Percentiles rank a stretch among this genome's conserved stretches.
These are phyloP conservation scores for Cladophialophora exuberans DNA, from an alignment of 2,329 filamentous ascomycete species.

Conservation along the genomic window DNA sequence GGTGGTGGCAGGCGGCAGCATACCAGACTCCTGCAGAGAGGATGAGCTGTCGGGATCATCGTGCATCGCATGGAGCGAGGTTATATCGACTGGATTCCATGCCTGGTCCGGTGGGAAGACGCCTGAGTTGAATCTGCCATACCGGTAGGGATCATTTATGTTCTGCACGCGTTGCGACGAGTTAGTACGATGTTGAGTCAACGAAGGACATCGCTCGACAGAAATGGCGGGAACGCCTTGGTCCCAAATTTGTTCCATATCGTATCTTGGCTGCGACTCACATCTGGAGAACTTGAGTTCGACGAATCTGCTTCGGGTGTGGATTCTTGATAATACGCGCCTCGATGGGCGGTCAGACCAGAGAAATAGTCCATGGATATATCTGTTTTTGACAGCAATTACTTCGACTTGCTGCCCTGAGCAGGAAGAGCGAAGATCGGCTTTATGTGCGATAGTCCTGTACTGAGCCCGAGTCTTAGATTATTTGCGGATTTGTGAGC, in stretches of 20 bases:
- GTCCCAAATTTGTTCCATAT: neutral
- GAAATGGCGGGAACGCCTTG: neutral
- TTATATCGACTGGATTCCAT: constrained; percentile 8
- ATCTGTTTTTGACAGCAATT: no score
- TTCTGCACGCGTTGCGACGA: neutral
- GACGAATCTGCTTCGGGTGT: constrained; percentile 5
- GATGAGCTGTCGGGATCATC: neutral
- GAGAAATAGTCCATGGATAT: constrained; percentile 8
- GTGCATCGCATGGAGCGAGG: neutral
- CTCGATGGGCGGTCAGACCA: neutral
- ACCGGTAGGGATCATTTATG: constrained; percentile 2
- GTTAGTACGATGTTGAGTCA: neutral
- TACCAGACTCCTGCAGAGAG: neutral
- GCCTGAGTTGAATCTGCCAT: neutral
- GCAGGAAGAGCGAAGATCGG: no score
- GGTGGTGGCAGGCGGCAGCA: neutral
- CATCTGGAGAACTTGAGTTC: constrained; percentile 13
- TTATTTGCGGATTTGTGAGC: no score
- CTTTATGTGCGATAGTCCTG: neutral
- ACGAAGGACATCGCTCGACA: neutral
- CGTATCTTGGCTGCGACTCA: neutral
- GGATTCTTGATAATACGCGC: constrained; percentile 7
- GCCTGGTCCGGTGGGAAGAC: neutral
- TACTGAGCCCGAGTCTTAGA: no score
- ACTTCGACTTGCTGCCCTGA: neutral